A percentile compares a stretch with the other conserved stretches of the same genome.
Evolutionary conservation across 257 asterid species (phyloP).

Genomic region (Plantago major): DNA sequence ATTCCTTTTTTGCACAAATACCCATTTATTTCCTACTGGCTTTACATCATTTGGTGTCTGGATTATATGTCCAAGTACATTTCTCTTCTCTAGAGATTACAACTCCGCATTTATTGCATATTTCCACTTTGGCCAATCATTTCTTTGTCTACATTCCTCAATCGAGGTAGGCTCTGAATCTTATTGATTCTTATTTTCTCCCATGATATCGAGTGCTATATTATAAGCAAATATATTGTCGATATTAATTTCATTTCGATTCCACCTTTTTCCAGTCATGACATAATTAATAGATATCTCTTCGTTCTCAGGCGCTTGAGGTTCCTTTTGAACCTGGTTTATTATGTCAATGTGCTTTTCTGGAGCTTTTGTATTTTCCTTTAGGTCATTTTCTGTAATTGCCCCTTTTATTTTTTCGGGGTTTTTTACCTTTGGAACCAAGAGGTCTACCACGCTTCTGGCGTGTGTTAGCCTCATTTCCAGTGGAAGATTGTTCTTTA

Average conservation of each 20-base stretch:
- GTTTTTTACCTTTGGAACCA: slow-evolving; percentile 9
- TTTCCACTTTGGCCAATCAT: not conserved
- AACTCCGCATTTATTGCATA: not conserved
- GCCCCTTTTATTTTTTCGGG: not conserved
- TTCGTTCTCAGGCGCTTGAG: slow-evolving; percentile 42
- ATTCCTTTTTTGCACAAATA: not conserved
- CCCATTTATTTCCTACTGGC: too few relatives aligned
- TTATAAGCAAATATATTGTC: too few relatives aligned
- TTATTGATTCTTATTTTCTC: not conserved
- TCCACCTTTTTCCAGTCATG: not conserved
- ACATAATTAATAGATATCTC: not conserved
- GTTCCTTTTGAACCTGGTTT: not conserved
- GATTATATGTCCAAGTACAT: not conserved
- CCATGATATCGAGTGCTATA: too few relatives aligned
- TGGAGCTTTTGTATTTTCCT: not conserved
- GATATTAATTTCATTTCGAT: too few relatives aligned
- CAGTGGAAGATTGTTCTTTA: not conserved
- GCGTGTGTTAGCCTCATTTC: not conserved
- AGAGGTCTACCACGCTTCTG: not conserved
- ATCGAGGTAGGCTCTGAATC: not conserved
- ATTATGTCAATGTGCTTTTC: too few relatives aligned
- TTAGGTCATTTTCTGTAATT: not conserved
- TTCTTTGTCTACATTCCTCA: not conserved
- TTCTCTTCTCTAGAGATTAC: not conserved
- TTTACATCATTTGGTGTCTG: not conserved